Percentiles rank a stretch among this genome's conserved stretches.
Conservation (phyloP, 1,139 yeast species). For the Hansenula lynferdii region DNA sequence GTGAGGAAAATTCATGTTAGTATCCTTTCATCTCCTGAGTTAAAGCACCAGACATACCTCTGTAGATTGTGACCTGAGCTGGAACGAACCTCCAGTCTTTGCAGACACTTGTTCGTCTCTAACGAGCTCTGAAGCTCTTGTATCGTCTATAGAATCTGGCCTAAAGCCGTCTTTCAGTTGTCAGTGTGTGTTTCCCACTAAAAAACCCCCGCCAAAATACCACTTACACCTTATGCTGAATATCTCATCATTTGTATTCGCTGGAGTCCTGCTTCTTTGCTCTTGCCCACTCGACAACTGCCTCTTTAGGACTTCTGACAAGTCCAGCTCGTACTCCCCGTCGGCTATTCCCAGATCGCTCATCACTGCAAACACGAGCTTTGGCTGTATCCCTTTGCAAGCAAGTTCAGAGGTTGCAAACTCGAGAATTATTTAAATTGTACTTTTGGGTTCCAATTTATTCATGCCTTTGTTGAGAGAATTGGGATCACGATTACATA, state of each 20-base stretch:
- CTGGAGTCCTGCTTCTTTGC: conserved; percentile 1
- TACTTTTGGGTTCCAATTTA: too few relatives aligned
- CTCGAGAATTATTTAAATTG: too few relatives aligned
- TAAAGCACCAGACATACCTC: conserved; percentile 1
- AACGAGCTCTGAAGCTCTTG: conserved; percentile 3
- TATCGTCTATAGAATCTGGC: conserved; percentile 10
- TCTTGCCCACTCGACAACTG: conserved; percentile 1
- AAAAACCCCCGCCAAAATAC: not conserved
- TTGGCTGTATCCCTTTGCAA: too few relatives aligned
- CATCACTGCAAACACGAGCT: too few relatives aligned
- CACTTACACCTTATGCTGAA: conserved; percentile 18
- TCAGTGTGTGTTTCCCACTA: not conserved
- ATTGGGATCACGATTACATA: not conserved
- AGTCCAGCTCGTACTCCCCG: conserved; percentile 20
- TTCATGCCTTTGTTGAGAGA: too few relatives aligned
- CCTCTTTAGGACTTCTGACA: conserved; percentile 14
- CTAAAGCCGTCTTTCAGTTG: conserved; percentile 7
- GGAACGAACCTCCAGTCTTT: not conserved
- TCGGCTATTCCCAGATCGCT: conserved; percentile 14
- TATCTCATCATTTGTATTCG: conserved; percentile 9
- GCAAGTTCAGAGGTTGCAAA: too few relatives aligned
- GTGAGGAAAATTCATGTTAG: not conserved
- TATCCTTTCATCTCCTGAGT: not conserved
- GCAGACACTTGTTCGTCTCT: not conserved
- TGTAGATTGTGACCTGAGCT: conserved; percentile 2